Conservation (phyloP, 306 rosid species). For the Quercus robur region DNA sequence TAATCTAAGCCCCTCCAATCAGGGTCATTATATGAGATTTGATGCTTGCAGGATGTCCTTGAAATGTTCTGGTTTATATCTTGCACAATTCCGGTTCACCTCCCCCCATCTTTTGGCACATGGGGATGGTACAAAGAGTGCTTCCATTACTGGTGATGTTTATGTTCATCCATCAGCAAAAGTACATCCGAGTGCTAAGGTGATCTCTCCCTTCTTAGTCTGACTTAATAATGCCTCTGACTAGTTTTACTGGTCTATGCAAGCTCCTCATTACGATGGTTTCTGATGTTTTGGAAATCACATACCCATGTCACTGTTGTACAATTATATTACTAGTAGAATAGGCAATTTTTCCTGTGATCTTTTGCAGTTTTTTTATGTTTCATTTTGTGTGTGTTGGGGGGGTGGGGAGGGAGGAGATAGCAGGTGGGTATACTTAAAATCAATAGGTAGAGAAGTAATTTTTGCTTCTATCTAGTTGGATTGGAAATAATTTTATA, state of each 20-base stretch:
- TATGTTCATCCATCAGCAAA: conserved; percentile 95
- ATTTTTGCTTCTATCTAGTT: conserved; percentile 5
- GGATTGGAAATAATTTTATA: neutral
- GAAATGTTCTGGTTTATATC: conserved; percentile 88
- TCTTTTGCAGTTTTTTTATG: neutral
- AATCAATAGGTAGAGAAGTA: neutral
- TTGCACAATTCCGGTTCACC: conserved; percentile 70
- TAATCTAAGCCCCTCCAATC: conserved; percentile 9
- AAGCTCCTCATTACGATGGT: neutral
- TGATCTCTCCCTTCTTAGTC: conserved; percentile 19
- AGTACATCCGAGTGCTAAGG: conserved; percentile 94
- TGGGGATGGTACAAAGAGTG: conserved; percentile 67
- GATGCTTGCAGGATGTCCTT: conserved; percentile 80
- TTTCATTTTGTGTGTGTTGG: neutral
- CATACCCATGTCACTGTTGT: neutral
- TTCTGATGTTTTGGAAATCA: neutral
- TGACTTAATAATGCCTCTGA: neutral
- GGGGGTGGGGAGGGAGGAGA: neutral
- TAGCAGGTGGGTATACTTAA: neutral
- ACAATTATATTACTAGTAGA: neutral
- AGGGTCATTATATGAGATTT: neutral
- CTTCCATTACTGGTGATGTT: conserved; percentile 78
- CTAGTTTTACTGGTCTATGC: neutral
- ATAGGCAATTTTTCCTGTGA: neutral
- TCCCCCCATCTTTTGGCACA: conserved; percentile 63